These are phyloP conservation scores for Oehlia diaphana DNA, from an alignment of 192 early-diverging fungal species.

Conservation along the genomic window DNA sequence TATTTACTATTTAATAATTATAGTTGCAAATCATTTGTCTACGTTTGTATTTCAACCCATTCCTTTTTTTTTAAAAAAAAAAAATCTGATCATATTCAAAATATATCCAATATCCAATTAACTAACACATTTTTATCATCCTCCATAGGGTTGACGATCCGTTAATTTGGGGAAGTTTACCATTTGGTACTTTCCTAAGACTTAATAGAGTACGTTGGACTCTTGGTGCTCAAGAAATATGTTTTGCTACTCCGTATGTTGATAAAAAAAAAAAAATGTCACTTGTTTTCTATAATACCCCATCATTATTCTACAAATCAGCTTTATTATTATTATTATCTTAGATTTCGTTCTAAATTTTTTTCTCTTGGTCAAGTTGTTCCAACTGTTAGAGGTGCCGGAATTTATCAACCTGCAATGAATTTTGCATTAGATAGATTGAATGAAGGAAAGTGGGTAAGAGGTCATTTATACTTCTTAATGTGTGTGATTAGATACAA, in stretches of 20 bases:
- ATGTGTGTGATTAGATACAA: too few relatives aligned
- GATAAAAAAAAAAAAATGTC: too few relatives aligned
- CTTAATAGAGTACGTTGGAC: slow-evolving; percentile 71
- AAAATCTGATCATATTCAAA: neutral
- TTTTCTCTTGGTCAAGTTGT: slow-evolving; percentile 82
- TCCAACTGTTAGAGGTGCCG: slow-evolving; percentile 79
- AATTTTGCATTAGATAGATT: slow-evolving; percentile 73
- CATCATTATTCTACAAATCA: too few relatives aligned
- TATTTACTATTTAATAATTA: neutral
- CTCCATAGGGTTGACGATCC: slow-evolving; percentile 66
- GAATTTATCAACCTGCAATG: slow-evolving; percentile 83
- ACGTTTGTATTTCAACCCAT: slow-evolving; percentile 38
- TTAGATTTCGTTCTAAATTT: slow-evolving; percentile 53
- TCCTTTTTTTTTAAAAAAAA: neutral
- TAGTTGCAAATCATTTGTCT: slow-evolving; percentile 75
- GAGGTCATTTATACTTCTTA: too few relatives aligned
- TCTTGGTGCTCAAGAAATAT: slow-evolving; percentile 85
- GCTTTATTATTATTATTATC: neutral
- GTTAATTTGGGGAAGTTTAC: slow-evolving; percentile 72
- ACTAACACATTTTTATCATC: neutral
- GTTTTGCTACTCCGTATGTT: slow-evolving; percentile 71
- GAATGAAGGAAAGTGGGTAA: slow-evolving; percentile 67
- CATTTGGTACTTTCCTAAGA: slow-evolving; percentile 50
- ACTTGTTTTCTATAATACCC: too few relatives aligned
- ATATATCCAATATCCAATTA: too few relatives aligned